A percentile compares a stretch with the other conserved stretches of the same genome.
These are phyloP conservation scores for Xanthoconium separans DNA, from an alignment of 1,284 basidiomycete genomes.

Conservation along the genomic window DNA sequence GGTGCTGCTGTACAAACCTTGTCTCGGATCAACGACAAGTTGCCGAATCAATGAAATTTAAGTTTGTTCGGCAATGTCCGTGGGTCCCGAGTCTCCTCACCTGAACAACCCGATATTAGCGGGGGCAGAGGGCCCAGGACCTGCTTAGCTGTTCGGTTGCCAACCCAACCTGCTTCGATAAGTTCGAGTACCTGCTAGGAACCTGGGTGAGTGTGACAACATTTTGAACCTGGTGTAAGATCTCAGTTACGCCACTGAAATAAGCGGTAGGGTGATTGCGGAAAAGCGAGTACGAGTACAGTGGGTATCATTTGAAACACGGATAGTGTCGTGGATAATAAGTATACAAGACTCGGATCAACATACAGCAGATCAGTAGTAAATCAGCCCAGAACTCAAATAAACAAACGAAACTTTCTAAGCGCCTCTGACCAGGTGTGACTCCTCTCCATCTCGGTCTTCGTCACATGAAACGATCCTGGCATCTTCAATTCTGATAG, in stretches of 20 bases:
- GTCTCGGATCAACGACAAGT: not conserved
- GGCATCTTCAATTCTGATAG: slow-evolving; percentile 44
- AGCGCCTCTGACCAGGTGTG: slow-evolving; percentile 20
- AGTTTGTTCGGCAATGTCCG: not conserved
- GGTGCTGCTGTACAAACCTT: not conserved
- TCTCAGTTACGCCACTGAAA: not conserved
- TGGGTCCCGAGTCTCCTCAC: too few relatives aligned
- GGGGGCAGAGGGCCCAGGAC: not conserved
- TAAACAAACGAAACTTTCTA: slow-evolving; percentile 26
- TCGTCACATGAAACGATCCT: slow-evolving; percentile 43
- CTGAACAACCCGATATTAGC: too few relatives aligned
- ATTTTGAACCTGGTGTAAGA: too few relatives aligned
- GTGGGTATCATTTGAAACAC: too few relatives aligned
- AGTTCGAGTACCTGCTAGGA: too few relatives aligned
- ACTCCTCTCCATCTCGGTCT: slow-evolving; percentile 7
- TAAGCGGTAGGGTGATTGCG: too few relatives aligned
- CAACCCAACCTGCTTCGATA: not conserved
- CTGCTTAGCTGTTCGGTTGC: not conserved
- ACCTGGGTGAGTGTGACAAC: too few relatives aligned
- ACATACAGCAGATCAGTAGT: slow-evolving; percentile 6
- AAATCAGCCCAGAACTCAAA: not conserved
- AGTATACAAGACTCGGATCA: not conserved
- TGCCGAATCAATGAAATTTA: not conserved
- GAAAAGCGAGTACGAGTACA: too few relatives aligned
- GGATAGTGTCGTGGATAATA: not conserved